Evolutionary conservation across 495 filamentous ascomycete species (phyloP), one percentile per base, ranked within the genome.

Genomic region (Sporormia fimetaria): DNA sequence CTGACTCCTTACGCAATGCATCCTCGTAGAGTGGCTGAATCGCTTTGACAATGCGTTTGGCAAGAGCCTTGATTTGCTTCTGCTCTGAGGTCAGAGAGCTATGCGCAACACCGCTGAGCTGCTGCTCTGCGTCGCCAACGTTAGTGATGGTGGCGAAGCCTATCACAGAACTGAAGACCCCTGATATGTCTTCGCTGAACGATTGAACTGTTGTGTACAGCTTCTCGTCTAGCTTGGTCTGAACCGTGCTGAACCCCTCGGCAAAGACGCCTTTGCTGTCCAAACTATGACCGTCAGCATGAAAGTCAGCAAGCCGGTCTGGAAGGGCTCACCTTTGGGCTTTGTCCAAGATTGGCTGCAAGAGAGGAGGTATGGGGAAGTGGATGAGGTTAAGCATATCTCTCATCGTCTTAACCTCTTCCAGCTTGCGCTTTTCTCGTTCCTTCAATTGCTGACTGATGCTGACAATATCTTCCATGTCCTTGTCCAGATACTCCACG

Each of bases 301-400:
- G 7, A 37, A 16, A 4, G 21, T 4, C 29, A 11, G 3, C 15
- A 14, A 39, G 11, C 10, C n/a, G 25, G 14, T 18, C 30, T 21
- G 17, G 8, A 21, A 28, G n/a, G 34, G 53, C 58, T 59, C 59
- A 59, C 80, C 56, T 61, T 56, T 71, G 63, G 14, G 85, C 87
- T 59, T 80, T 86, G 33, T 93, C 80, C 37, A 94, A 64, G 17
- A 94, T 75, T 2, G 81, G 81, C 60, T 72, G 75, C 5, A 99
- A 70, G 25, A 93, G 64, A 43, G 76, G 76, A 51, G 77, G 70
- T 10, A 90, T 74, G 5, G 90, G 92, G 50, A 95, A 94, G 58
- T 94, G 96, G 43, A 93, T 76, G 17, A 67, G 79, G 57, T 95
- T 83, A 10, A 95, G 70, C 48, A 88, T 74, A 34, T 72, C 75